Evolutionary conservation across 257 asterid genomes (phyloP).

Genomic region (Nicotiana obtusifolia): DNA sequence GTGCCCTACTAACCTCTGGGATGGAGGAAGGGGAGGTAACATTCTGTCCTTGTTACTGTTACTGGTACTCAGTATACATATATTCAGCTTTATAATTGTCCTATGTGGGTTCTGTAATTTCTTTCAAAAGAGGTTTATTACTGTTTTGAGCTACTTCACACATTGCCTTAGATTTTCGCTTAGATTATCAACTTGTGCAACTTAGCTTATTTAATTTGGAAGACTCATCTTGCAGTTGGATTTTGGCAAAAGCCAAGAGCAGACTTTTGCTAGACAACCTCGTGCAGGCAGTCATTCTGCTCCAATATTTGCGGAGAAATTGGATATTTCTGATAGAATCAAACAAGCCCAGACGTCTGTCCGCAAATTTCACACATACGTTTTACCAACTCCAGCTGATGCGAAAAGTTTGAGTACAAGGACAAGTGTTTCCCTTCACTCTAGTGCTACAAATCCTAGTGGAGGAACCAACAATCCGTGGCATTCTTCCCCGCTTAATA

Average conservation of each 20-base stretch:
- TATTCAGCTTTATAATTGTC: neutral
- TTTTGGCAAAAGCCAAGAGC: constrained; percentile 51
- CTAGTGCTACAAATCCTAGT: constrained; percentile 25
- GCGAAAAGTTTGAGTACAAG: constrained; percentile 53
- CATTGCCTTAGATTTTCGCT: neutral
- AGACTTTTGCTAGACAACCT: constrained; percentile 35
- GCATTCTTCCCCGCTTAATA: constrained; percentile 83
- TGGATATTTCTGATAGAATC: constrained; percentile 54
- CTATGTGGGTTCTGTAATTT: neutral
- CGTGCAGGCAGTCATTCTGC: constrained; percentile 72
- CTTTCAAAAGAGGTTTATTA: neutral
- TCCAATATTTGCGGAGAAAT: constrained; percentile 80
- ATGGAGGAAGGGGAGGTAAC: constrained; percentile 46
- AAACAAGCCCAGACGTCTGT: constrained; percentile 45
- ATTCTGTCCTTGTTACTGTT: neutral
- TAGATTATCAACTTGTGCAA: neutral
- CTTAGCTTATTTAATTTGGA: neutral
- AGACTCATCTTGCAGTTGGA: constrained; percentile 24
- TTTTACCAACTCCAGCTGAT: constrained; percentile 84
- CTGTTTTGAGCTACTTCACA: neutral
- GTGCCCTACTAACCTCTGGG: constrained; percentile 46
- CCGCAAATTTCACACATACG: constrained; percentile 60
- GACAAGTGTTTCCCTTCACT: constrained; percentile 31
- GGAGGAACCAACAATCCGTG: constrained; percentile 52
- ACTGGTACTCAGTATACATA: neutral